Base-by-base conservation (phyloP, 768 basidiomycete species). In the Pleurotus salmoneostramineus region DNA sequence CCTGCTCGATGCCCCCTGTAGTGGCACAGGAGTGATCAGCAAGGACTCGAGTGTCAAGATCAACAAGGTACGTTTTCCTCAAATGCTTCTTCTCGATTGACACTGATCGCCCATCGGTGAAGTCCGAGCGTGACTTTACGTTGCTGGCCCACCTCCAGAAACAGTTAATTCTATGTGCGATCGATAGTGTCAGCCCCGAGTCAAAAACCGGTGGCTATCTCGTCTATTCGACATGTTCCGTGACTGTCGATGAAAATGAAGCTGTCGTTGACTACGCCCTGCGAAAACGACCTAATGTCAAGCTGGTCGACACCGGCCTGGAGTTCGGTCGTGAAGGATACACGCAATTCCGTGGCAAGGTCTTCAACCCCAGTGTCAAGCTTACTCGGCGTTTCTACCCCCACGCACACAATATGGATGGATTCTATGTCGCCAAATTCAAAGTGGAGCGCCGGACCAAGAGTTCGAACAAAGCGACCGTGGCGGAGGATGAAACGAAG, bases 371-470 rank as follows among this genome's bases (percentile, higher is more conserved):
- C 35, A 89, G 83, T 62, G 69, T 99, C 65, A 80, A 76, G 61
- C 72, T 96, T 62, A 97, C 97, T 15, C 77, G 94, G 63, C 78
- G 97, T 60, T 96, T 94, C 71, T 96, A 95, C 69, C 92, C 95
- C 12, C 95, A 98, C 72, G 95, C 97, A 65, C 95, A 98, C 75
- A 99, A 99, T 73, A 97, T 98, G 95, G 97, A 99, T 70, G 97
- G 97, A 4, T 99, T 99, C 81, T 99, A 83, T 71, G 95, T 98
- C 56, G 96, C 96, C 59, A 98, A 98, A 72, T 93, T 99, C 82
- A 95, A 91, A 72, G 88, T 98, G n/a, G 89, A 85, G 69, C 91
- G 85, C 72, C 81, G 88, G 59, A 68, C 74, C 49, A 95, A 90
- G 74, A 66, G 58, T 36, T 66, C 65, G 56, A 68, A 64, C 11